phyloP scores from a whole-genome alignment of 1,139 yeast species.

The Suhomyces kunorum region DNA sequence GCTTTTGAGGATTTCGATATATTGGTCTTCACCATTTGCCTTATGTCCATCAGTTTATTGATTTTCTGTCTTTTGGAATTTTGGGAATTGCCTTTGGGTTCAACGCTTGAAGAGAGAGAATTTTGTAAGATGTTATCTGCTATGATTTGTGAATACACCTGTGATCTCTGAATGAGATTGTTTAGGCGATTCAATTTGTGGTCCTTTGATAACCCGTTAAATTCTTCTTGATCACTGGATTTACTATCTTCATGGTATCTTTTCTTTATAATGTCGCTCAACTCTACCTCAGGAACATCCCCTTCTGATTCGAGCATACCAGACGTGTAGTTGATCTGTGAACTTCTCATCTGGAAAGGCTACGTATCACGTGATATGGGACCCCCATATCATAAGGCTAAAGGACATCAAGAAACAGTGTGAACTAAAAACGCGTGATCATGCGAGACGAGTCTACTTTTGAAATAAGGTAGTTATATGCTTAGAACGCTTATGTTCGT shows the following conservation, averaged over 20 bases:
- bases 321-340: too few species aligned
- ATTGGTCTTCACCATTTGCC: conserved; percentile 25
- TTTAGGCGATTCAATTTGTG: conserved; percentile 62
- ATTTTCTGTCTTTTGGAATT: conserved; percentile 17
- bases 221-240: conserved; percentile 38
- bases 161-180: conserved; percentile 77
- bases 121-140: conserved; percentile 69
- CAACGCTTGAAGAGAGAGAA: conserved; percentile 30
- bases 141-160: conserved; percentile 78
- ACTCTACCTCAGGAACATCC: not conserved
- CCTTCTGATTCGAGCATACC: not conserved
- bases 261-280: conserved; percentile 4
- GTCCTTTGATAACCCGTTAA: conserved; percentile 41
- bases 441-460: too few species aligned
- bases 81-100: conserved; percentile 9
- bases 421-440: too few species aligned
- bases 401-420: too few species aligned
- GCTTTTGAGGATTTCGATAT: conserved; percentile 25
- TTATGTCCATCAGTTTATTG: conserved; percentile 23
- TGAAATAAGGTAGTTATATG: too few species aligned
- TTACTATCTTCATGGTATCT: not conserved
- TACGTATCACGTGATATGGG: too few species aligned
- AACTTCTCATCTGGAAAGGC: too few species aligned
- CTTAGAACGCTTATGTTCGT: too few species aligned
- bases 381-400: too few species aligned